Base-by-base conservation (phyloP, 768 basidiomycete species). In the Podaxis carcinomalis region DNA sequence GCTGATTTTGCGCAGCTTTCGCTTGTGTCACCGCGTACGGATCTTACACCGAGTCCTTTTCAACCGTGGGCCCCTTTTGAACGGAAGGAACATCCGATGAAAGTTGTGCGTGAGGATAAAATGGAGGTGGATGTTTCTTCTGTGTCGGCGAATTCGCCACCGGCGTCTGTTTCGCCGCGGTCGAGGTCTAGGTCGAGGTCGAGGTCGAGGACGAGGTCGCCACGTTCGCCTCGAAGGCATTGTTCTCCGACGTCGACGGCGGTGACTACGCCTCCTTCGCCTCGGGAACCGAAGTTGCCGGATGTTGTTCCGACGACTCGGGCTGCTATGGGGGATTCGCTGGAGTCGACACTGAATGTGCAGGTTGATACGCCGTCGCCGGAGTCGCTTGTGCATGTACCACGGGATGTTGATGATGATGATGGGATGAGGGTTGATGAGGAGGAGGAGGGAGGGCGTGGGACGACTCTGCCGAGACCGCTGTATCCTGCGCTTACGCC, bases 1-100 rank as follows among this genome's bases (percentile, higher is more conserved):
- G 79, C 84, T 49, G 80, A 78, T 53, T 73, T 86, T 40, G 84
- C 84, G 1, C 61, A 73, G 25, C 55, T 71, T 2, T 85, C 63
- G 64, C 80, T 65, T 73, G 73, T 49, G 74, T 77, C 53, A 61
- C 73, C 56, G 61, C 51, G 56, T 4, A 16, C 54, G 7, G 36
- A 52, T 14, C 19, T 36, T 13, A 53, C 51, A 0, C 50, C 27
- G 4, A 60, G 51, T 60, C 59, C 59, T 1, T 60, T 44, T 36
- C 59, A 60, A 35, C 40, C 59, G 13, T 60, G 59, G 59, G 51
- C 59, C 10, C 59, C 59, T 21, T 60, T 60, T 5, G 59, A 46
- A 23, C 50, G 59, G 13, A 60, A 60, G 19, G 59, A 60, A 36
- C 4, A 13, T 2, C 51, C 44, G 4, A 10, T 9, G 5, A 16